Percentiles rank a stretch among this genome's conserved stretches.
These are phyloP conservation scores for Pleurotus giganteus DNA, from an alignment of 768 basidiomycete species.

Conservation along the genomic window DNA sequence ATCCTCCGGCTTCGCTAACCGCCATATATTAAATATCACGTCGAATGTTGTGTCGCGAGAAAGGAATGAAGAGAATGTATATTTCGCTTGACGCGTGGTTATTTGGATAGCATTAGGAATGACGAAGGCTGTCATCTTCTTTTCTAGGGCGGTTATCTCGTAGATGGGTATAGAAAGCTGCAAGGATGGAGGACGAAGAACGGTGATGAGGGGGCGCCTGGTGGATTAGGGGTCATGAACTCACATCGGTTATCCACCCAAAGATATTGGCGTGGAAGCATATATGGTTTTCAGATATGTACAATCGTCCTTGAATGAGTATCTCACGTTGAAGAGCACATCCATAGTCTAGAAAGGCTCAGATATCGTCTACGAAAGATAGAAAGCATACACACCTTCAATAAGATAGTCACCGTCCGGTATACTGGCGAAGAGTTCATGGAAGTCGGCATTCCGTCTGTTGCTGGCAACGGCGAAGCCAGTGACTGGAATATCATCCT, in stretches of 20 bases:
- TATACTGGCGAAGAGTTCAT: slow-evolving; percentile 87
- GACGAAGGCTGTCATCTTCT: slow-evolving; percentile 97
- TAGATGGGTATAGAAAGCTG: slow-evolving; percentile 86
- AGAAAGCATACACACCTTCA: slow-evolving; percentile 64
- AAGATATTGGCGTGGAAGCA: slow-evolving; percentile 99
- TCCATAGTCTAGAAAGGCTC: slow-evolving; percentile 76
- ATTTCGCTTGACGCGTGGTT: slow-evolving; percentile 78
- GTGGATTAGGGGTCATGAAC: slow-evolving; percentile 27
- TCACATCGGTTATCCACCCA: slow-evolving; percentile 96
- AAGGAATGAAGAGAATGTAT: slow-evolving; percentile 95
- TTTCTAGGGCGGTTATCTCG: slow-evolving; percentile 85
- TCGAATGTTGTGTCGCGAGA: slow-evolving; percentile 95
- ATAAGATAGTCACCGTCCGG: slow-evolving; percentile 97
- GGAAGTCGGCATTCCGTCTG: slow-evolving; percentile 93
- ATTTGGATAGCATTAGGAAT: slow-evolving; percentile 96
- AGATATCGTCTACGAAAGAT: slow-evolving; percentile 11
- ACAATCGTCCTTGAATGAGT: slow-evolving; percentile 91
- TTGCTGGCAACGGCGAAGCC: slow-evolving; percentile 97
- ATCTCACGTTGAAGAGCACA: slow-evolving; percentile 97
- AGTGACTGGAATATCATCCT: slow-evolving; percentile 86
- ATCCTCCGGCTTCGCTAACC: slow-evolving; percentile 77
- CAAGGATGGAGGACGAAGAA: neutral
- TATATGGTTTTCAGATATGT: slow-evolving; percentile 98
- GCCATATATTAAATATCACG: slow-evolving; percentile 95
- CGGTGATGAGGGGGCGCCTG: neutral